Conservation (phyloP, 164 flowering plant genomes). For the Stephania cephalantha region DNA sequence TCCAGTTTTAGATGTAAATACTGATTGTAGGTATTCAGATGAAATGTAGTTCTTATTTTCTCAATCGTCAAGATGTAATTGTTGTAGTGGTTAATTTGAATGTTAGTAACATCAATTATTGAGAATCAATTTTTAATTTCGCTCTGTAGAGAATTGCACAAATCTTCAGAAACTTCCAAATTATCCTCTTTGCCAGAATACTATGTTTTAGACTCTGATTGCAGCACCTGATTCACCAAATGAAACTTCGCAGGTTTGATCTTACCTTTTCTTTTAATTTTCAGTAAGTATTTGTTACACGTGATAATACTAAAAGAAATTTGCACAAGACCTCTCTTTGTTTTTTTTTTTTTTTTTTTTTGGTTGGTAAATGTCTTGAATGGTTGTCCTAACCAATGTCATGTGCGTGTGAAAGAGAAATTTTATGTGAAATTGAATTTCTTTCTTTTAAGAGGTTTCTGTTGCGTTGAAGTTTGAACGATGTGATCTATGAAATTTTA, state of each 20-base stretch:
- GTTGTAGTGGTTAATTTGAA: constrained; percentile 11
- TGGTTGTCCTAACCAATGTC: too few species aligned
- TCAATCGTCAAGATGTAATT: constrained; percentile 17
- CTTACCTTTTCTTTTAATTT: not conserved
- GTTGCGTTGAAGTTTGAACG: too few species aligned
- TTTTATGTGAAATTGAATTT: too few species aligned
- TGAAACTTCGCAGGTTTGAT: not conserved
- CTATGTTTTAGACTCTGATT: not conserved
- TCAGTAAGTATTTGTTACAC: not conserved
- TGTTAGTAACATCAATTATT: not conserved
- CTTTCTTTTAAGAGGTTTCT: too few species aligned
- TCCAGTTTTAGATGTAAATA: constrained; percentile 14
- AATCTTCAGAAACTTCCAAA: not conserved
- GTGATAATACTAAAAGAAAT: not conserved
- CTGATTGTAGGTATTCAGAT: constrained; percentile 12
- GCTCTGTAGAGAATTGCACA: not conserved
- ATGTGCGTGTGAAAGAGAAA: too few species aligned
- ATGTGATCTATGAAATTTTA: too few species aligned
- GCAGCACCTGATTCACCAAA: not conserved
- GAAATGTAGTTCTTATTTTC: constrained; percentile 9
- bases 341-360: too few species aligned
- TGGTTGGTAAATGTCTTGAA: too few species aligned
- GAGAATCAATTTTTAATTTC: not conserved
- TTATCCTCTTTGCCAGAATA: not conserved
- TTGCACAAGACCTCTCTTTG: not conserved